Conservation (phyloP, 805 yeast genomes). For the Saturnispora hagleri region DNA sequence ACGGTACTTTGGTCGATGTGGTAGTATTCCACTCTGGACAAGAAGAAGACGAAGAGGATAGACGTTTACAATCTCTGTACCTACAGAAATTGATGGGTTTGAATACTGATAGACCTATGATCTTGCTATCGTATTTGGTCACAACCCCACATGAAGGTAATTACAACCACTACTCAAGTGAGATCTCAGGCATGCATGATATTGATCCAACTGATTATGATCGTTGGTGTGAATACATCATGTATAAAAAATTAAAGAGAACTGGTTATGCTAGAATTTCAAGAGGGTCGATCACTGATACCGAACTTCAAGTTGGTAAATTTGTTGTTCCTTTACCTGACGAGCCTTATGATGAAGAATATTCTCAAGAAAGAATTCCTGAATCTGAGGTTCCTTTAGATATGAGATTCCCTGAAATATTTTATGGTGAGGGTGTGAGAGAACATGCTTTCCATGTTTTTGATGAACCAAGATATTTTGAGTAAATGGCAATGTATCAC, state of each 20-base stretch:
- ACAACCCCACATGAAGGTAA: constrained; percentile 83
- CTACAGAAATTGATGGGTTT: constrained; percentile 74
- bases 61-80: constrained; percentile 74
- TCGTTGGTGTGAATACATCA: constrained; percentile 96
- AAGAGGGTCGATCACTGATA: constrained; percentile 90
- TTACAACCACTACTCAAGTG: constrained; percentile 84
- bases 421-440: constrained; percentile 85
- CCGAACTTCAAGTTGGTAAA: constrained; percentile 93
- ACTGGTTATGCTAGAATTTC: constrained; percentile 91
- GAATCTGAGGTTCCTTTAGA: constrained; percentile 51
- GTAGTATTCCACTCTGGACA: constrained; percentile 98
- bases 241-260: constrained; percentile 78
- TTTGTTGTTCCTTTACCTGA: constrained; percentile 46
- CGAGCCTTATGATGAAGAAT: constrained; percentile 16
- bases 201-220: constrained; percentile 92
- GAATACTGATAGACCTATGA: constrained; percentile 63
- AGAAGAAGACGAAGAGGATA: constrained; percentile 93
- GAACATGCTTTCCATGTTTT: constrained; percentile 93
- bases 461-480: constrained; percentile 83
- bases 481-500: constrained; percentile 8
- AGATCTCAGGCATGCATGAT: constrained; percentile 78
- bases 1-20: constrained; percentile 80
- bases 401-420: constrained; percentile 66
- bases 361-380: constrained; percentile 36
- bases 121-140: constrained; percentile 83